Evolutionary conservation across 345 rosid species (phyloP).

Genomic region (Garcia nutans): DNA sequence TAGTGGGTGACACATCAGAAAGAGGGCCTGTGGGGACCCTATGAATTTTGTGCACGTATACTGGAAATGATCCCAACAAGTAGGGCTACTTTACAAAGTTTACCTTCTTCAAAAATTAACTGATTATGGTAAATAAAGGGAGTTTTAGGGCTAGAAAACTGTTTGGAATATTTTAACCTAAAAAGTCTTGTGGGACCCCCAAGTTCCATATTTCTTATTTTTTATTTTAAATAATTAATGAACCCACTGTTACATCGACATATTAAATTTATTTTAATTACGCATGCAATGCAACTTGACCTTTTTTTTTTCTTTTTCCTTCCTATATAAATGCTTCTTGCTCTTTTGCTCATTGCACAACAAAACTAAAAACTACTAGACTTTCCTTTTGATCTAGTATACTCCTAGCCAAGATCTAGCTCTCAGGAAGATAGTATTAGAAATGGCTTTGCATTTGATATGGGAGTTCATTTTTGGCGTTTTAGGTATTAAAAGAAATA

Average conservation of each 20-base stretch:
- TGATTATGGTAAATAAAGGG: slow-evolving; percentile 14
- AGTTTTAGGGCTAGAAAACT: slow-evolving; percentile 28
- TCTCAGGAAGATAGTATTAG: neutral
- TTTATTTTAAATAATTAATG: too few relatives aligned
- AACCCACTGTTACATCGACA: slow-evolving; percentile 21
- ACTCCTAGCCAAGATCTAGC: neutral
- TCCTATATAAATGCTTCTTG: slow-evolving; percentile 37
- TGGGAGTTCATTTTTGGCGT: slow-evolving; percentile 26
- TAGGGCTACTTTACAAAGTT: slow-evolving; percentile 11
- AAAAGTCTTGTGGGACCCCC: slow-evolving; percentile 27
- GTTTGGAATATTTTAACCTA: slow-evolving; percentile 21
- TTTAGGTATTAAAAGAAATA: slow-evolving; percentile 14
- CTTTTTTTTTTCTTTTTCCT: neutral
- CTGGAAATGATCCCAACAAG: slow-evolving; percentile 40
- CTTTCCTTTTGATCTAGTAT: neutral
- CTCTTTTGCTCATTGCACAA: slow-evolving; percentile 6
- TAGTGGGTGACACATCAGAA: slow-evolving; percentile 81
- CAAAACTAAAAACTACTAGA: slow-evolving; percentile 1
- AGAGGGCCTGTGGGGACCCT: slow-evolving; percentile 42
- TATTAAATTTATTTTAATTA: neutral
- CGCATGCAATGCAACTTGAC: slow-evolving; percentile 35
- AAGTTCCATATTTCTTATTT: too few relatives aligned
- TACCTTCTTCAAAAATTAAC: slow-evolving; percentile 6
- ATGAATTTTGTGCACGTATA: slow-evolving; percentile 3
- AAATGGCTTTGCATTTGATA: slow-evolving; percentile 21